Evolutionary conservation across 2,329 filamentous ascomycete genomes (phyloP).

Genomic region (Paradendryphiella salina): DNA sequence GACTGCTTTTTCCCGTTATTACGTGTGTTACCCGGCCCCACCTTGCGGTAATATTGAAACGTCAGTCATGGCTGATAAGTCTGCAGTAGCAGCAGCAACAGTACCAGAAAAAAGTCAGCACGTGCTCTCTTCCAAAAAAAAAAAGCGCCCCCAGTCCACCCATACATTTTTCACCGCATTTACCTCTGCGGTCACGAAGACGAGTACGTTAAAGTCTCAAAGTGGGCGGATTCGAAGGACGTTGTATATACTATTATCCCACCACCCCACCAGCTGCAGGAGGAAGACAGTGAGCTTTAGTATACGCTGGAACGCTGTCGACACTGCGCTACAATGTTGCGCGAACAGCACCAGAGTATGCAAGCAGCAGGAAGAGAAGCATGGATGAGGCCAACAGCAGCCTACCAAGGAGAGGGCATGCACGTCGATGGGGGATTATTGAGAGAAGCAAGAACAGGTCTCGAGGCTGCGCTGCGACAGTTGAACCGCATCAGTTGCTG

Average conservation of each 20-base stretch:
- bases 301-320: conserved; percentile 13
- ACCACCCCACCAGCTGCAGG: neutral
- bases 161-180: conserved; percentile 20
- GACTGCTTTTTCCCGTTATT: too few relatives aligned
- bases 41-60: neutral
- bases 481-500: neutral
- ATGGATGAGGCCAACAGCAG: neutral
- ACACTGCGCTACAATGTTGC: conserved; percentile 8
- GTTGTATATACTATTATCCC: conserved; percentile 11
- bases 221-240: neutral
- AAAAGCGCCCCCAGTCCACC: neutral
- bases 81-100: neutral
- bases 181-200: conserved; percentile 25
- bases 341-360: neutral
- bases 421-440: neutral
- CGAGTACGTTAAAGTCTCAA: conserved; percentile 22
- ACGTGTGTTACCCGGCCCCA: neutral
- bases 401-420: conserved; percentile 5
- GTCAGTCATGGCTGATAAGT: conserved; percentile 3
- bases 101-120: neutral
- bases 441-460: neutral
- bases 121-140: neutral
- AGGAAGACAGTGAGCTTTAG: neutral
- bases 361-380: neutral
- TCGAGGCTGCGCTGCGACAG: conserved; percentile 1